phyloP scores from a whole-genome alignment of 2,329 filamentous ascomycete genomes.

The Fusarium drepaniforme region DNA sequence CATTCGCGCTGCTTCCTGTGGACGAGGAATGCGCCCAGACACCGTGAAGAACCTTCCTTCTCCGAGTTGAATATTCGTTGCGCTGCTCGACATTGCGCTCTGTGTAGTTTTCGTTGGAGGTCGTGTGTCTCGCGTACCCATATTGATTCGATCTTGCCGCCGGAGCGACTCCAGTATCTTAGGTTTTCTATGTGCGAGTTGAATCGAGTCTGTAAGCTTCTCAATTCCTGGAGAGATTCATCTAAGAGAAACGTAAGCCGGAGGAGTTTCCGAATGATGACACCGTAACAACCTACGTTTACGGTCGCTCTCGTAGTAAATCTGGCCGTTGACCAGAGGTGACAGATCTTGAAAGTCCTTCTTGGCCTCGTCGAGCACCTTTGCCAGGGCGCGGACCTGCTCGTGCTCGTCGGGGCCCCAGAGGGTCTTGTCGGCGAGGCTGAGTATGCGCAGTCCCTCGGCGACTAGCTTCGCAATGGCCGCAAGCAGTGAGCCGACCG shows the following conservation, averaged over 20 bases:
- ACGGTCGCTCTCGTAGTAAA: conserved; percentile 70
- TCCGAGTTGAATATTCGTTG: conserved; percentile 66
- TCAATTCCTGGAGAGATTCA: conserved; percentile 65
- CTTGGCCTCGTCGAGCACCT: conserved; percentile 69
- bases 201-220: conserved; percentile 59
- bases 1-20: conserved; percentile 61
- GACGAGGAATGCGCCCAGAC: conserved; percentile 68
- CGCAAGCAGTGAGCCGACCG: conserved; percentile 69
- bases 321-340: conserved; percentile 65
- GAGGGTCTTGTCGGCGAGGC: conserved; percentile 68
- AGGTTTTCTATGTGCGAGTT: conserved; percentile 62
- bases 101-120: conserved; percentile 65
- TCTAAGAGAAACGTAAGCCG: conserved; percentile 49
- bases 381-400: conserved; percentile 66
- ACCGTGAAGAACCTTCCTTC: conserved; percentile 61
- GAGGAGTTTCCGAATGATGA: background rate
- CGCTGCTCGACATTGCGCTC: conserved; percentile 69
- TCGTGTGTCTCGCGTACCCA: conserved; percentile 66
- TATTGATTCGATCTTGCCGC: conserved; percentile 67
- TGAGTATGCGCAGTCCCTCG: conserved; percentile 66
- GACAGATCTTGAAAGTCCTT: conserved; percentile 71
- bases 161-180: conserved; percentile 66
- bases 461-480: conserved; percentile 66
- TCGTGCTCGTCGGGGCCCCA: conserved; percentile 72
- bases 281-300: conserved; percentile 56